Evolutionary conservation across 495 filamentous ascomycete species (phyloP), one percentile per base, ranked within the genome.

Genomic region (Saxophila tyrrhenica): DNA sequence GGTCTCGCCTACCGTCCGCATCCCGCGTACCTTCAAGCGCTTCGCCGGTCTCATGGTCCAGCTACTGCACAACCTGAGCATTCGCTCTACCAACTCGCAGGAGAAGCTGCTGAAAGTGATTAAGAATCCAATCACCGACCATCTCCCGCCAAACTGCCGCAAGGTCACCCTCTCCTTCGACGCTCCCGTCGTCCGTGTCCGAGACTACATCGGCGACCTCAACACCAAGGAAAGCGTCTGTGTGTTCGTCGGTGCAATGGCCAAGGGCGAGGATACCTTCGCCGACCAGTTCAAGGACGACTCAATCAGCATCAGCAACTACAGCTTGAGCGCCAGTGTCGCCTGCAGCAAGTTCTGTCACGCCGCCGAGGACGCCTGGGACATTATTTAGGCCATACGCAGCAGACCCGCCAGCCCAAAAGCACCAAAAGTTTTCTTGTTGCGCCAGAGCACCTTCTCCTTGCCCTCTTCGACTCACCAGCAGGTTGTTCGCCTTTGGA

Each of bases 261-360:
- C 92, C 55, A 97, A 95, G 71, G 92, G 92, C 8, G 75, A 81
- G 24, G 92, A 98, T 66, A 88, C 92, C 70, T 98, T 98, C 65
- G 92, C 92, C 48, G 92, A 98, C 65, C 74, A 77, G 38, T 89
- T 83, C 72, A 92, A 96, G 61, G 92, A 98, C 67, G 92, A 98
- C 67, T 84, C 91, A 60, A 96, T 98, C 72, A 85, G 87, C 61
- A 95, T 98, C 71, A 96, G 92, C 73, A 94, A 95, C 69, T 98
- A 85, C 79, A 94, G 87, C 69, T 76, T 98, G 44, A 94, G 87
- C 64, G 92, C 92, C 45, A 95, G 89, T 73, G 91, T 98, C 25
- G 92, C 92, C 32, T 98, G 92, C 75, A 94, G 89, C 75, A 97
- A 96, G 71, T 96, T 98, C 74, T 96, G 92, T 72, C 92, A 98